Conservation (phyloP, 345 rosid species). For the Citropsis articulata region DNA sequence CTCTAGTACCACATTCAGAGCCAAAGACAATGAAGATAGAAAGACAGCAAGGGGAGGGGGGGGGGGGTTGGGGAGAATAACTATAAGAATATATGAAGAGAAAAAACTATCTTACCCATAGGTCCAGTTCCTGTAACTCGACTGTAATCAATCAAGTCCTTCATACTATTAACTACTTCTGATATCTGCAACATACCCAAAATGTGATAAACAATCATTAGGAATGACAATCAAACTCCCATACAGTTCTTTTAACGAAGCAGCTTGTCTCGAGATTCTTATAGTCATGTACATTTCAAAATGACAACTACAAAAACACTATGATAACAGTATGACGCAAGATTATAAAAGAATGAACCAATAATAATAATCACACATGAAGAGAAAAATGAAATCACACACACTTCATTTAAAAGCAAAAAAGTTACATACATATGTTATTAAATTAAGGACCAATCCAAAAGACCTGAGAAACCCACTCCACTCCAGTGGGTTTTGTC, state of each 20-base stretch:
- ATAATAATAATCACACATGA: neutral
- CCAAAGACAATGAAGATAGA: neutral
- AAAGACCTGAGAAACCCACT: too few relatives aligned
- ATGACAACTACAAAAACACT: neutral
- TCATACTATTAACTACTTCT: slow-evolving; percentile 99
- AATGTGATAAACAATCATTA: neutral
- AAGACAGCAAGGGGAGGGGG: too few relatives aligned
- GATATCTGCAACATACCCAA: slow-evolving; percentile 55
- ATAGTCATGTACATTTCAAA: neutral
- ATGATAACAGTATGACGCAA: too few relatives aligned
- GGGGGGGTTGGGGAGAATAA: neutral
- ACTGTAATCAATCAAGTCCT: slow-evolving; percentile 98
- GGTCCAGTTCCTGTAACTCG: slow-evolving; percentile 90
- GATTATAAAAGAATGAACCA: neutral
- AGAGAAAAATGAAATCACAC: neutral
- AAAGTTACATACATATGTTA: too few relatives aligned
- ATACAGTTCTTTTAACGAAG: neutral
- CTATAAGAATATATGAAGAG: neutral
- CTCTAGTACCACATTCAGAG: neutral
- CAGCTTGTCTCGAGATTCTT: neutral
- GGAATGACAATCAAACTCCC: neutral
- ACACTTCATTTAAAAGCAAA: neutral
- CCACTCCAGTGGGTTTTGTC: too few relatives aligned
- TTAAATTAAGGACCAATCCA: too few relatives aligned
- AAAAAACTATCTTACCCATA: slow-evolving; percentile 62